Evolutionary conservation across 1,284 basidiomycete species (phyloP).

Genomic region (Cystobasidium sp.): DNA sequence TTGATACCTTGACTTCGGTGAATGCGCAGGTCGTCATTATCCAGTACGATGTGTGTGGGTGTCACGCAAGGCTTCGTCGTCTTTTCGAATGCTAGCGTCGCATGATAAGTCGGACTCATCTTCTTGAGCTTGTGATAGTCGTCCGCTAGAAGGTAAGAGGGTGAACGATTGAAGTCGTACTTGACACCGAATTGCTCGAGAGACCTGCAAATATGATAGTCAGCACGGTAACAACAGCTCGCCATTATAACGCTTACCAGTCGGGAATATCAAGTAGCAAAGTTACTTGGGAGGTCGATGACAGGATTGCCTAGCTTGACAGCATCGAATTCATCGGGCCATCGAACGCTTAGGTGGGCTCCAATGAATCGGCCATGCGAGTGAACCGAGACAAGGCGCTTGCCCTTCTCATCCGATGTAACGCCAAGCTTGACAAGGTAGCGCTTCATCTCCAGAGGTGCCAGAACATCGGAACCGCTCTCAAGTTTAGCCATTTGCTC

Average conservation of each 20-base stretch:
- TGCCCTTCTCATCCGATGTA: conserved; percentile 61
- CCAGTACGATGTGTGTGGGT: conserved; percentile 67
- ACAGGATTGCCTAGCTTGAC: conserved; percentile 73
- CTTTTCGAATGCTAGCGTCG: conserved; percentile 59
- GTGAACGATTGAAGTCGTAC: conserved; percentile 55
- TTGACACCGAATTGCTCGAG: conserved; percentile 65
- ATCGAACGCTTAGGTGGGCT: conserved; percentile 68
- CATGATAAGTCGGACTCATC: conserved; percentile 66
- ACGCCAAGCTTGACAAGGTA: conserved; percentile 63
- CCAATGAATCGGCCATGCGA: conserved; percentile 74
- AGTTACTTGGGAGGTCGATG: conserved; percentile 64
- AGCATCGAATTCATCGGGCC: conserved; percentile 67
- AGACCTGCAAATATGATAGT: conserved; percentile 50
- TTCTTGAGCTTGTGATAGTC: conserved; percentile 61
- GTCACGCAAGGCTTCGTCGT: conserved; percentile 51
- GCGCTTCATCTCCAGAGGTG: conserved; percentile 65
- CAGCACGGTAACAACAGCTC: background rate
- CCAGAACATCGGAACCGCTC: conserved; percentile 69
- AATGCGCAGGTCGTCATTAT: conserved; percentile 67
- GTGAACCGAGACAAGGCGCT: conserved; percentile 67
- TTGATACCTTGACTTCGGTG: conserved; percentile 67
- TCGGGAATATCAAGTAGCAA: conserved; percentile 70
- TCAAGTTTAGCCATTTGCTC: conserved; percentile 64
- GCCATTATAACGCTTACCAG: conserved; percentile 60
- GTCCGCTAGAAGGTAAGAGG: conserved; percentile 59